phyloP scores from a whole-genome alignment of 306 rosid genomes.

The Quercus mongolica region DNA sequence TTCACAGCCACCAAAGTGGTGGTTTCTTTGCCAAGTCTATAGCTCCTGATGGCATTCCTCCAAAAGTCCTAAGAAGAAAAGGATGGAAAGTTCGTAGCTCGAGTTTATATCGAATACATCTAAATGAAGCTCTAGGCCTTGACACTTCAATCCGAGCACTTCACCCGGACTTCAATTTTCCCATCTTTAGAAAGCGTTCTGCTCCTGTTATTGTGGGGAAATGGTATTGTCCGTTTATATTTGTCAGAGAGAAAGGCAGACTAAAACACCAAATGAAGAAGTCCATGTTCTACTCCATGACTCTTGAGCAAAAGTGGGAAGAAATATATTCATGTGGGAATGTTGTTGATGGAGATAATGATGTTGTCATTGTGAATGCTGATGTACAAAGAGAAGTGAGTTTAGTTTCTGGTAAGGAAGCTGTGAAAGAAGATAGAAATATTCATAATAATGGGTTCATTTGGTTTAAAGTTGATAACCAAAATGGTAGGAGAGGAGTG shows the following conservation, averaged over 20 bases:
- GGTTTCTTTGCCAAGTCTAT: slow-evolving; percentile 72
- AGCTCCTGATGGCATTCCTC: slow-evolving; percentile 75
- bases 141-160: slow-evolving; percentile 44
- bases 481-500: slow-evolving; percentile 23
- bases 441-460: slow-evolving; percentile 38
- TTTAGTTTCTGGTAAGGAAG: slow-evolving; percentile 50
- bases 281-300: slow-evolving; percentile 50
- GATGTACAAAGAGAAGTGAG: slow-evolving; percentile 60
- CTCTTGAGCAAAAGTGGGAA: slow-evolving; percentile 81
- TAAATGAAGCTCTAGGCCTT: slow-evolving; percentile 63
- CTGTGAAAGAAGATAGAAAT: slow-evolving; percentile 31
- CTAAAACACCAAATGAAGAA: slow-evolving; percentile 58
- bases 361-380: slow-evolving; percentile 40
- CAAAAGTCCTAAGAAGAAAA: slow-evolving; percentile 59
- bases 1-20: slow-evolving; percentile 56
- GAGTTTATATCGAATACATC: slow-evolving; percentile 32
- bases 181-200: slow-evolving; percentile 48
- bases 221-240: slow-evolving; percentile 75
- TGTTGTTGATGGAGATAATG: slow-evolving; percentile 14
- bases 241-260: slow-evolving; percentile 54
- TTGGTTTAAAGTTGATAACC: slow-evolving; percentile 33
- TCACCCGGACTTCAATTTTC: slow-evolving; percentile 62
- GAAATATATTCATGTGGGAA: slow-evolving; percentile 61
- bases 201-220: slow-evolving; percentile 53
- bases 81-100: slow-evolving; percentile 72